Conservation (phyloP, 1,284 basidiomycete genomes). For the Sanguinoderma infundibulare region DNA sequence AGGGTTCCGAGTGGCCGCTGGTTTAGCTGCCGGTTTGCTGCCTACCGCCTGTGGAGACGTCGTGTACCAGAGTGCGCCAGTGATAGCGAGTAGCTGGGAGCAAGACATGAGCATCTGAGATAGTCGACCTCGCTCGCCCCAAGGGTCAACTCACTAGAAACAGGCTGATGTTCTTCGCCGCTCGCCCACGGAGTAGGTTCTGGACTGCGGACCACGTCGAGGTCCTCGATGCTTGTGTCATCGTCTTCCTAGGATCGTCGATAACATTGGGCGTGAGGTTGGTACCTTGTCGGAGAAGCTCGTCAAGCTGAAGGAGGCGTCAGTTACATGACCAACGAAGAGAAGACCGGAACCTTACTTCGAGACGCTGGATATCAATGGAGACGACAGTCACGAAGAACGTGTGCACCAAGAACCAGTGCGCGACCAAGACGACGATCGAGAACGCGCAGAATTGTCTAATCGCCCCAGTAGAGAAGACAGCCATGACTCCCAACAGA, state of each 20-base stretch:
- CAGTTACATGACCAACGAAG: neutral
- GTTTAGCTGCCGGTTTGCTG: slow-evolving; percentile 33
- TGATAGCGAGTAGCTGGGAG: slow-evolving; percentile 71
- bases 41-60: slow-evolving; percentile 55
- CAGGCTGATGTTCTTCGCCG: slow-evolving; percentile 81
- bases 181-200: slow-evolving; percentile 69
- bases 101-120: neutral
- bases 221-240: slow-evolving; percentile 44
- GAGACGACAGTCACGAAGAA: slow-evolving; percentile 91
- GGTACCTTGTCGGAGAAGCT: slow-evolving; percentile 74
- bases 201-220: slow-evolving; percentile 48
- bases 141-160: slow-evolving; percentile 57
- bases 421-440: slow-evolving; percentile 91
- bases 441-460: slow-evolving; percentile 95
- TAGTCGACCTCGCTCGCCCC: slow-evolving; percentile 10
- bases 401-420: slow-evolving; percentile 94
- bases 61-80: slow-evolving; percentile 72
- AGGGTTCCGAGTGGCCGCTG: slow-evolving; percentile 40
- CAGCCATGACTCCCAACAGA: slow-evolving; percentile 81
- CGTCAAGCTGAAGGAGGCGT: slow-evolving; percentile 62
- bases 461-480: slow-evolving; percentile 82
- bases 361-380: slow-evolving; percentile 89
- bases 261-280: slow-evolving; percentile 47
- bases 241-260: slow-evolving; percentile 30
- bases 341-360: slow-evolving; percentile 49